phyloP scores from a whole-genome alignment of 148 eudicot species.

The Vaccinium myrtillus region DNA sequence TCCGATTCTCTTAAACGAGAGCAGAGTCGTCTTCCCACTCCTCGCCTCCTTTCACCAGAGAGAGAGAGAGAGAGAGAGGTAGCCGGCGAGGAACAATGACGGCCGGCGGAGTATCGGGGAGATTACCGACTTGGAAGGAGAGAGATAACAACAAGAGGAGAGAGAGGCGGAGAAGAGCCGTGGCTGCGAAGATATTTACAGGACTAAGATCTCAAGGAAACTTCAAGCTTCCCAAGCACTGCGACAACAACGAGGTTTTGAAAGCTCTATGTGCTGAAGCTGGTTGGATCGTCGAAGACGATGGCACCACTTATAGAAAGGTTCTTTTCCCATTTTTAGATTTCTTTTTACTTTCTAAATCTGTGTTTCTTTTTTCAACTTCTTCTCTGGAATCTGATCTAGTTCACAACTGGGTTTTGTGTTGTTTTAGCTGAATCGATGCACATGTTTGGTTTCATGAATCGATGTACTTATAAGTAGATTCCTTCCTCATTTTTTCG shows the following conservation, averaged over 20 bases:
- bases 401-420: background rate
- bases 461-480: too few species aligned
- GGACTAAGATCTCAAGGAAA: conserved; percentile 66
- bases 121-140: conserved; percentile 66
- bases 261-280: conserved; percentile 65
- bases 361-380: background rate
- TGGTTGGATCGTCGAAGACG: conserved; percentile 71
- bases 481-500: too few species aligned
- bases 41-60: background rate
- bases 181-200: conserved; percentile 63
- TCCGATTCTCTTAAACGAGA: background rate
- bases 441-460: too few species aligned
- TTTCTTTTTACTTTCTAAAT: background rate
- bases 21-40: background rate
- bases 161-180: conserved; percentile 55
- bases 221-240: conserved; percentile 68
- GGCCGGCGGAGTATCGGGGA: conserved; percentile 46
- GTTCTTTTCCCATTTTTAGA: conserved; percentile 12
- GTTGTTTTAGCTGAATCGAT: background rate
- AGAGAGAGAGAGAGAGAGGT: background rate
- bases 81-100: conserved; percentile 21
- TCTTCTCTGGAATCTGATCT: background rate
- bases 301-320: conserved; percentile 70
- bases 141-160: conserved; percentile 74
- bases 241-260: conserved; percentile 68